Evolutionary conservation across 1,284 basidiomycete genomes (phyloP), one percentile per base, ranked within the genome.

Genomic region (Trametes sp.): DNA sequence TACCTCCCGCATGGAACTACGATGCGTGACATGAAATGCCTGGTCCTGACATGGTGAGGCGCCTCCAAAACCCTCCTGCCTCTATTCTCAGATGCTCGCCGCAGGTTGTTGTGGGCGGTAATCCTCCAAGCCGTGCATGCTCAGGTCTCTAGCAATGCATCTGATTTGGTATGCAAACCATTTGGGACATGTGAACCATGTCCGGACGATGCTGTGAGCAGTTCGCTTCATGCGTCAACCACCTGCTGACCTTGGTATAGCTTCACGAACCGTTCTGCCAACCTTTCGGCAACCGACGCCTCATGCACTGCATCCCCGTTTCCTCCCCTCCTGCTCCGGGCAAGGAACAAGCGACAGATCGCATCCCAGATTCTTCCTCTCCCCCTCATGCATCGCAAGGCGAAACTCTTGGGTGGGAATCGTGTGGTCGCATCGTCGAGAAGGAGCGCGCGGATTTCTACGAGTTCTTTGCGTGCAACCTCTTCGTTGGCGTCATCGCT

Each of bases 251-350:
- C 31, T 33, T 33, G 49, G 35, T 45, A 54, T 68, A 96, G 94
- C 81, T 93, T 26, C 79, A 88, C 68, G 86, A 95, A 79, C 94
- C 94, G 1, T 96, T 92, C 76, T 97, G 94, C 76, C 87, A 93
- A 72, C 94, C 95, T 7, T 96, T 95, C 72, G 94, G 95, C 46
- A 96, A 95, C 76, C 86, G 95, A 36, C 86, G 92, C 21, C 82
- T 95, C 36, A 83, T 96, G 78, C 94, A 95, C 74, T 96, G 95
- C 66, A 74, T 85, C 21, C 86, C 86, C 61, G 35, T 26, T 6
- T 54, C 63, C 54, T 63, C 65, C 53, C 62, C 64, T 51, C 26
- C 52, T 11, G 23, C 33, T 28, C 44, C 42, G 11, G 2, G 31
- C 31, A 8, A 16, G 14, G 21, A 21, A 21, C 28, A 24, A 45